Evolutionary conservation across 805 yeast genomes (phyloP), one percentile per base, ranked within the genome.

Genomic region (Phaffomyces antillensis): DNA sequence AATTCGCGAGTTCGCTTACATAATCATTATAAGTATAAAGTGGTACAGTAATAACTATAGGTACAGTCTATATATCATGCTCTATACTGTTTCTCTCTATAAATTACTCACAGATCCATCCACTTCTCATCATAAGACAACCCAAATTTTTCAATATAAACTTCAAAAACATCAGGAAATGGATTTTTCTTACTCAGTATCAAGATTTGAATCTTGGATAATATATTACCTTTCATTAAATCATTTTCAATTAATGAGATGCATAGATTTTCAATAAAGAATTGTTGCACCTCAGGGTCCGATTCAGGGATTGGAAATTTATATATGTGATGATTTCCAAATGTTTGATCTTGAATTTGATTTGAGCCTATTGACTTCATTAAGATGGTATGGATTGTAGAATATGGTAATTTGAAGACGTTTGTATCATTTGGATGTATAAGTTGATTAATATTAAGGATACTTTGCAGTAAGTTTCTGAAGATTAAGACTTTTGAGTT

Each of bases 181-280:
- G 72, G 72, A 20, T 65, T 66, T 10, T 62, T 58, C 43, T 67
- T 73, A 26, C 76, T 68, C 10, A 75, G 55, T 0, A 76, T 64
- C 3, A 71, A 63, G 5, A 65, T 60, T 36, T 70, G 61, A 10
- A 65, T 56, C 32, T 70, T 58, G 1, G 76, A 66, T 32, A 70
- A 63, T 0, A 77, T 54, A 46, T 78, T 79, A 0, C 81, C 84
- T 48, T 71, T 75, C 32, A 80, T 52, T 16, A 77, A 55, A 44
- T 73, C 76, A 45, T 75, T 76, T 48, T 76, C 82, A 36, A 76
- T 71, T n/a, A 80, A 52, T 2, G 76, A 61, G 13, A 75, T 64
- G 39, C 78, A 58, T 8, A 79, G 52, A 42, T 76, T 78, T 47
- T 79, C 83, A 11, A 72, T 67, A 34, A 72, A 62, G 13, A 54